Percentiles rank a stretch among this genome's conserved stretches.
These are phyloP conservation scores for Verticillium dahliae DNA, from an alignment of 2,329 filamentous ascomycete species.

Conservation along the genomic window DNA sequence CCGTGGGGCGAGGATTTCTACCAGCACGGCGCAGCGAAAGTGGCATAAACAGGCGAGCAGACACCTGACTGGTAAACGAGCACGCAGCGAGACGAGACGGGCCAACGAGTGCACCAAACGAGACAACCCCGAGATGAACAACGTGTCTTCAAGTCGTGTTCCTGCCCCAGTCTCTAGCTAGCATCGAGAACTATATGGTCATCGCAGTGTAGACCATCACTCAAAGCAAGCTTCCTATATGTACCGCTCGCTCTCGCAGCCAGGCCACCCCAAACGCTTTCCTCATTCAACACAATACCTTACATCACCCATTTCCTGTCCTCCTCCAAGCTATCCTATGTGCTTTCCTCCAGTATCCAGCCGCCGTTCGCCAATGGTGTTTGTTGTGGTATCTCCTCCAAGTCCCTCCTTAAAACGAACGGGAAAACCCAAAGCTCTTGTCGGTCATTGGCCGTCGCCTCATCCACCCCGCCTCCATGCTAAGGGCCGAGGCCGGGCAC, in stretches of 20 bases:
- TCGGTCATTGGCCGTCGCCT: neutral
- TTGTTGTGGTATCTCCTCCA: constrained; percentile 10
- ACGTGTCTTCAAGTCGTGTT: neutral
- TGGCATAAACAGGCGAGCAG: too few species aligned
- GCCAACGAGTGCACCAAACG: too few species aligned
- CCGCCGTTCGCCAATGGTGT: neutral
- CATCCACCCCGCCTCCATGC: neutral
- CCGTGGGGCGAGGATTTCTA: too few species aligned
- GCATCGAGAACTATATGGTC: neutral
- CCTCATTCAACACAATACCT: neutral
- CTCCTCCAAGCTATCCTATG: neutral
- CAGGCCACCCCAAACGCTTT: neutral
- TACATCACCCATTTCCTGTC: neutral
- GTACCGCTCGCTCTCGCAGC: neutral
- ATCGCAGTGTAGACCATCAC: neutral
- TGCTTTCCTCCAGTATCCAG: neutral
- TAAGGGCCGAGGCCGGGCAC: neutral
- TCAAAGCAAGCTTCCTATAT: neutral
- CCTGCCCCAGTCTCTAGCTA: neutral
- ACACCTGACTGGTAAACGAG: too few species aligned
- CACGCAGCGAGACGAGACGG: too few species aligned
- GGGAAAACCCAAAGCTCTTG: neutral
- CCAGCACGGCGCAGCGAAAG: too few species aligned
- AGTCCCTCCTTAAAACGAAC: constrained; percentile 1
- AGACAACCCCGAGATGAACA: neutral